phyloP scores from a whole-genome alignment of 2,329 filamentous ascomycete species.

The Xylaria sp. region DNA sequence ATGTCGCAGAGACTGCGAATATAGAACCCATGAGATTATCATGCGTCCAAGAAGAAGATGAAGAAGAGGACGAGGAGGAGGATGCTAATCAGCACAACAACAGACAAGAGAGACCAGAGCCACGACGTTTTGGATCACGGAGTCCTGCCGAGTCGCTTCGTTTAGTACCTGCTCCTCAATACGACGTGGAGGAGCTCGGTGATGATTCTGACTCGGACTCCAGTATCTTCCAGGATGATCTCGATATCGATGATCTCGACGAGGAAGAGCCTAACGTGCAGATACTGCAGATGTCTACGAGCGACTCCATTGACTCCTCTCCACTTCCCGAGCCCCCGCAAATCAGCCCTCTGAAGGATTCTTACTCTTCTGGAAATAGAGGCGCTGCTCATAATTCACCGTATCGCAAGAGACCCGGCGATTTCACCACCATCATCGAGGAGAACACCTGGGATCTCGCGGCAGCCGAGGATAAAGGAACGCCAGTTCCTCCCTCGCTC shows the following conservation, averaged over 20 bases:
- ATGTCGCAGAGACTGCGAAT: constrained; percentile 60
- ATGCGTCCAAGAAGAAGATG: constrained; percentile 56
- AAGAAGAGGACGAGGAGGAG: constrained; percentile 63
- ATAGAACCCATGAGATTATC: constrained; percentile 54
- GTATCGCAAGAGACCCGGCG: constrained; percentile 53
- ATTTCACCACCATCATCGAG: constrained; percentile 60
- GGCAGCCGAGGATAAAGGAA: constrained; percentile 47
- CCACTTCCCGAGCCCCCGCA: constrained; percentile 61
- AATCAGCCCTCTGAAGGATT: constrained; percentile 64
- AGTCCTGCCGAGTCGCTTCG: constrained; percentile 55
- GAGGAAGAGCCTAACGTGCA: constrained; percentile 50
- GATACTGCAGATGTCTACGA: constrained; percentile 49
- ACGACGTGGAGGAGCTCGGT: constrained; percentile 47
- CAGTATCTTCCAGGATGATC: constrained; percentile 60
- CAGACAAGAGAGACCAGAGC: constrained; percentile 65
- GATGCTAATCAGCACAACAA: constrained; percentile 47
- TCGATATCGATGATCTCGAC: constrained; percentile 43
- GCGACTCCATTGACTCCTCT: constrained; percentile 53
- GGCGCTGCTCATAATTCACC: constrained; percentile 46
- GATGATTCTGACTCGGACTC: constrained; percentile 51
- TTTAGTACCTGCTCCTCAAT: constrained; percentile 54
- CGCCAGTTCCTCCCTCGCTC: constrained; percentile 49
- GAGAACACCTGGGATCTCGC: constrained; percentile 60
- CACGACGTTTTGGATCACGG: constrained; percentile 68
- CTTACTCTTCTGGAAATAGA: constrained; percentile 62